Evolutionary conservation across 2,329 filamentous ascomycete species (phyloP), one percentile per base, ranked within the genome.

Genomic region (Erysiphe pulchra): DNA sequence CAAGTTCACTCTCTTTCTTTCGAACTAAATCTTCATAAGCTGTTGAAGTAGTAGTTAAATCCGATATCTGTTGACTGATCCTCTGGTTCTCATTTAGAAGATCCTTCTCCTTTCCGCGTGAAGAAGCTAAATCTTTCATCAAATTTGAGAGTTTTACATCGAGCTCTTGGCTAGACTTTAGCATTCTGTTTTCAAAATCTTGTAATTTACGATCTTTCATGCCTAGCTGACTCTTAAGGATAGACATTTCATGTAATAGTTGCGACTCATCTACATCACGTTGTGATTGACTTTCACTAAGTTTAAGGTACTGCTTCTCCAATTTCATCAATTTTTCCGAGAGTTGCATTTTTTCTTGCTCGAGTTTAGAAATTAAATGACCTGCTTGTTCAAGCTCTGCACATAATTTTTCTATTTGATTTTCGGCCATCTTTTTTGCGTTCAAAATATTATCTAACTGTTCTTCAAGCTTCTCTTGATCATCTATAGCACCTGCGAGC

Each of bases 1-100:
- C 71, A 17, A 98, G 66, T 57, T 98, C 92, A 59, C 86, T 93
- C 58, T 98, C 90, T 59, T 95, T 98, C 48, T 81, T 78, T 20
- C 85, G 73, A 20, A 98, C 80, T 39, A 95, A 71, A 54, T 95
- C 87, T 61, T 98, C 90, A 52, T 93, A 95, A 56, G 86, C 84
- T 0, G 85, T 92, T 0, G 87, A 93, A 0, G 87, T 94, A 43
- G 83, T 77, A 0, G 90, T 90, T 16, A 98, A 66, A 52, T 93
- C 77, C 0, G 80, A 72, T 45, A 98, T 75, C 55, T 94, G 85
- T 54, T 85, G 74, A 46, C 92, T 79, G 42, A 92, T 73, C 40
- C 80, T 75, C 12, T 75, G 72, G 53, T 92, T 92, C 57, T 98
- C 87, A 5, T 78, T 75, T 1, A 75, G 60, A 1, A 94, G 69